phyloP scores from a whole-genome alignment of 129 eudicot genomes.

The Daucus carota region DNA sequence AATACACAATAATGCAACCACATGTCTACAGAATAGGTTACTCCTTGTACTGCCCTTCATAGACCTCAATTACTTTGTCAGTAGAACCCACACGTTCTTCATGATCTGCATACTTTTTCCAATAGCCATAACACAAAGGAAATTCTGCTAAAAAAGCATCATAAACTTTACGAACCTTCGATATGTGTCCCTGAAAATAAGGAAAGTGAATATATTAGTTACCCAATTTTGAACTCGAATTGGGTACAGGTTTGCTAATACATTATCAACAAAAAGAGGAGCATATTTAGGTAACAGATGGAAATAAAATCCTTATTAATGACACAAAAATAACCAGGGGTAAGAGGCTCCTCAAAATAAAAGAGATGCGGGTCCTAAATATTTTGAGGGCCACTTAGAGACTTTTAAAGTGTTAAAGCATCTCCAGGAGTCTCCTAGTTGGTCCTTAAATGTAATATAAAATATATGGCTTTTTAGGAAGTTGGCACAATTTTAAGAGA shows the following conservation, averaged over 20 bases:
- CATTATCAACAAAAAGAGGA: not conserved
- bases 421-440: too few species aligned
- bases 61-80: constrained; percentile 95
- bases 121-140: constrained; percentile 94
- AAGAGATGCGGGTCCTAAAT: not conserved
- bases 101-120: constrained; percentile 99
- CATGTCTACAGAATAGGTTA: constrained; percentile 98
- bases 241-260: not conserved
- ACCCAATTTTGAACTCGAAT: not conserved
- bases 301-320: not conserved
- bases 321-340: too few species aligned
- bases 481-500: too few species aligned
- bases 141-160: constrained; percentile 90
- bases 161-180: constrained; percentile 74
- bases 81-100: constrained; percentile 75
- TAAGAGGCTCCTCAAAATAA: too few species aligned
- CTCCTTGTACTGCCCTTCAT: constrained; percentile 96
- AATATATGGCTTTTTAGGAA: too few species aligned
- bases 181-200: constrained; percentile 45
- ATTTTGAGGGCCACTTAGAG: not conserved
- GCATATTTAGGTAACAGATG: not conserved
- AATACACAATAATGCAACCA: constrained; percentile 96
- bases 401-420: not conserved
- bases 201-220: not conserved
- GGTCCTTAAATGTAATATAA: too few species aligned